A percentile compares a stretch with the other conserved stretches of the same genome.
These are phyloP conservation scores for Usnea hakonensis DNA, from an alignment of 495 filamentous ascomycete genomes.

Conservation along the genomic window DNA sequence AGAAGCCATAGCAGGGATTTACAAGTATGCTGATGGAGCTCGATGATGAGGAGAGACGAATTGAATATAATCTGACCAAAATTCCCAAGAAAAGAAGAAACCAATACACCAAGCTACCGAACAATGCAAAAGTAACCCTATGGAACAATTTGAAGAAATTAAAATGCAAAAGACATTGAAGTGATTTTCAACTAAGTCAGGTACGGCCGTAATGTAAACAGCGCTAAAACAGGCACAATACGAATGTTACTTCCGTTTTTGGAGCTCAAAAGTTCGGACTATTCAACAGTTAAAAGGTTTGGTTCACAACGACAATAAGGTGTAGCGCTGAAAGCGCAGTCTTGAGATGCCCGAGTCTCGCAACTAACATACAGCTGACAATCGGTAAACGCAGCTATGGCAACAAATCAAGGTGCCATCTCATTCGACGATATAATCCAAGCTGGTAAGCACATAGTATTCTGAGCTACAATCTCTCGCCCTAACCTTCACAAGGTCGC, in stretches of 20 bases:
- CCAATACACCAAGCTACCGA: neutral
- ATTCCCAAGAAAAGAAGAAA: neutral
- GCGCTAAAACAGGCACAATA: slow-evolving; percentile 6
- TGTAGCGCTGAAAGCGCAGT: neutral
- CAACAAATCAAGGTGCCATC: slow-evolving; percentile 40
- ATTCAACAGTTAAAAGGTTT: neutral
- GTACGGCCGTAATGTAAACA: slow-evolving; percentile 4
- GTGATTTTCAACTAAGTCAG: neutral
- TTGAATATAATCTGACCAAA: neutral
- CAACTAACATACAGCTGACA: neutral
- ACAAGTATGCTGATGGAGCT: neutral
- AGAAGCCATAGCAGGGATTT: slow-evolving; percentile 10
- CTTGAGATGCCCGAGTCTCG: neutral
- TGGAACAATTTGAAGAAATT: neutral
- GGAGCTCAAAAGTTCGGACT: too few species aligned
- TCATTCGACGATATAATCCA: slow-evolving; percentile 63
- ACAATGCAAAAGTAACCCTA: neutral
- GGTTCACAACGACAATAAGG: neutral
- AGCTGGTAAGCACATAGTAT: slow-evolving; percentile 38
- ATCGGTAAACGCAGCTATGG: slow-evolving; percentile 30
- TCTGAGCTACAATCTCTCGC: neutral
- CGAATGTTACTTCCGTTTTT: slow-evolving; percentile 1
- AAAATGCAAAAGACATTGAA: neutral
- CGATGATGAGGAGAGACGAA: neutral
- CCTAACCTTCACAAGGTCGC: slow-evolving; percentile 19